Base-by-base conservation (phyloP, 2,329 filamentous ascomycete species). In the Fusarium marasasianum region DNA sequence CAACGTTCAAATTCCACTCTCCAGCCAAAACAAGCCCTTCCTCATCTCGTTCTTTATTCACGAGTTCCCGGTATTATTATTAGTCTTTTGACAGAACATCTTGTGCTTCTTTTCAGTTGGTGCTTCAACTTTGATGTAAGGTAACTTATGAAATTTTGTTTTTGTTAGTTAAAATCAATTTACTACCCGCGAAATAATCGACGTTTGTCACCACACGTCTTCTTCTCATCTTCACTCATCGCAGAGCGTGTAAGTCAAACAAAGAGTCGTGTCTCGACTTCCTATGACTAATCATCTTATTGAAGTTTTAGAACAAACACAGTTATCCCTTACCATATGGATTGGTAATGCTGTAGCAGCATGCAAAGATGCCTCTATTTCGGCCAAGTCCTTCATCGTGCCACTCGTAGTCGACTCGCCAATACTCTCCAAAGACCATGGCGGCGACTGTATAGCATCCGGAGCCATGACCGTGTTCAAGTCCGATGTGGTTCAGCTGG, bases 401-500 rank as follows among this genome's bases (percentile, higher is more conserved):
- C 47, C 61, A 44, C 54, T 17, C 43, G 15, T 75, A 74, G 45
- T 57, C 68, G 48, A 57, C 41, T 67, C 18, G 35, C 58, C 54
- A 43, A 54, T 31, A 18, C 20, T 43, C 24, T 29, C 47, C 15
- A 29, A n/a, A 29, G 29, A 57, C 18, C 24, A 43, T 43, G 37
- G 22, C 59, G 50, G 50, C 72, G 77, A 31, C 51, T 60, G 33
- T 78, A 76, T 59, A 79, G 76, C 61, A 77, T 67, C 20, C 66
- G 64, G n/a, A 75, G 38, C 29, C 73, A 78, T 66, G 82, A 87
- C 62, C 83, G 85, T 56, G 79, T 90, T 58, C 77, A 80, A 6
- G 83, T 90, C 15, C 81, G 79, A 43, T 87, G 84, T 63, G 87
- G 85, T 59, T 89, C 86, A 4, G 84, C 86, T 6, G 88, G 88